Percentiles rank a stretch among this genome's conserved stretches.
These are phyloP conservation scores for Ophiostoma ips DNA, from an alignment of 2,329 filamentous ascomycete genomes.

Conservation along the genomic window DNA sequence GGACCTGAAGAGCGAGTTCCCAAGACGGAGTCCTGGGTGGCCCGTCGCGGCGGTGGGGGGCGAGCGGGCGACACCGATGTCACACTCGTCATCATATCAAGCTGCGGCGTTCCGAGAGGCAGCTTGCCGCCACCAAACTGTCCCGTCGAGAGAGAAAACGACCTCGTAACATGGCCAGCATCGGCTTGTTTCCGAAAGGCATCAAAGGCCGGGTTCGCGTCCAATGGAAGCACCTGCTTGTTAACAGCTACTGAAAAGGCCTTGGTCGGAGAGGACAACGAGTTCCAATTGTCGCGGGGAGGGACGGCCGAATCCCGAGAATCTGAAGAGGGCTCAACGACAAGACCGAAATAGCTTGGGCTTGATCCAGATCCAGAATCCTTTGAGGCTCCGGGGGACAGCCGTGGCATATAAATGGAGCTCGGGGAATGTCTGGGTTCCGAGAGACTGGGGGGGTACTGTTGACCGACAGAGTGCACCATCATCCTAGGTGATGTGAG, in stretches of 20 bases:
- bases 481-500: conserved; percentile 33
- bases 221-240: conserved; percentile 48
- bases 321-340: conserved; percentile 46
- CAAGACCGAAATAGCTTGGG: conserved; percentile 78
- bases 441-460: conserved; percentile 37
- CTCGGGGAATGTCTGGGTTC: conserved; percentile 27
- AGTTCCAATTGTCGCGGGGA: conserved; percentile 60
- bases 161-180: conserved; percentile 35
- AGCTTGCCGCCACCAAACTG: conserved; percentile 16
- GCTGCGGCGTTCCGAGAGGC: not conserved
- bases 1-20: not conserved
- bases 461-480: conserved; percentile 40
- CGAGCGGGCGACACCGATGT: not conserved
- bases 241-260: conserved; percentile 57
- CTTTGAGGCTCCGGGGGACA: conserved; percentile 9
- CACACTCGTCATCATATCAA: not conserved
- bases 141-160: conserved; percentile 33
- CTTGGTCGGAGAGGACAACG: conserved; percentile 52
- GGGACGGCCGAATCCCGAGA: conserved; percentile 49
- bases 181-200: conserved; percentile 65
- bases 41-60: conserved; percentile 21
- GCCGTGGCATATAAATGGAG: conserved; percentile 12
- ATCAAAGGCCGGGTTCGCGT: conserved; percentile 71
- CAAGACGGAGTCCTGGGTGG: conserved; percentile 33
- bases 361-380: conserved; percentile 39